phyloP scores from a whole-genome alignment of 495 filamentous ascomycete species.

The Parathielavia appendiculata region DNA sequence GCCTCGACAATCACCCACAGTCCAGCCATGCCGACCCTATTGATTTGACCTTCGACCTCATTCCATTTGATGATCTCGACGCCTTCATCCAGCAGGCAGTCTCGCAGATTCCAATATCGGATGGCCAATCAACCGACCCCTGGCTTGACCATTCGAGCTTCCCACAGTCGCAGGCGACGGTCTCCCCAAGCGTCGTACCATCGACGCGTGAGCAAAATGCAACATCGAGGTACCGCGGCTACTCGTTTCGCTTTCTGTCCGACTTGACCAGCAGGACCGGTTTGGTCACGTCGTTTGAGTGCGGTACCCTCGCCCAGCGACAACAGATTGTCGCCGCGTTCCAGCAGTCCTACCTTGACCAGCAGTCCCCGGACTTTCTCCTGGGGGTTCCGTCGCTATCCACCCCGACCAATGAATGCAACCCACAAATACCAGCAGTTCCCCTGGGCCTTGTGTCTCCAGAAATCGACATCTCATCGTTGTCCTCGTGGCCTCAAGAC shows the following conservation, averaged over 20 bases:
- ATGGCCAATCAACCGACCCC: conserved; percentile 11
- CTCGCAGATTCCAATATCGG: conserved; percentile 17
- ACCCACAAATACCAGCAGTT: neutral
- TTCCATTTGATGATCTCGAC: conserved; percentile 20
- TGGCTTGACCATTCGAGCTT: conserved; percentile 22
- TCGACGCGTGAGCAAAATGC: conserved; percentile 7
- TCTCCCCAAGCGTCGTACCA: neutral
- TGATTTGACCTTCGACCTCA: conserved; percentile 10
- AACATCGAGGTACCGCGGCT: conserved; percentile 18
- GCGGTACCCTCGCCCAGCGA: conserved; percentile 25
- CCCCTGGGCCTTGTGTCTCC: neutral
- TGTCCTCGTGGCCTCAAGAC: conserved; percentile 24
- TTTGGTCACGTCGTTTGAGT: conserved; percentile 31
- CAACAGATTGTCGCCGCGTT: conserved; percentile 26
- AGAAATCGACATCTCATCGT: conserved; percentile 5
- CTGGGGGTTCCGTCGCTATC: conserved; percentile 2
- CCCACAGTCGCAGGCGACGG: neutral
- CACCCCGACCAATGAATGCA: neutral
- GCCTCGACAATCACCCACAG: neutral
- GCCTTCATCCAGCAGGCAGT: conserved; percentile 25
- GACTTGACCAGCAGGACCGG: conserved; percentile 32
- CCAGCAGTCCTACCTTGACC: conserved; percentile 18
- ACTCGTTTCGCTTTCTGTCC: conserved; percentile 27
- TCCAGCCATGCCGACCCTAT: neutral
- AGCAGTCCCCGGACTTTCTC: conserved; percentile 12